Evolutionary conservation across 768 basidiomycete genomes (phyloP), one percentile per base, ranked within the genome.

Genomic region (Tricholomella constricta): DNA sequence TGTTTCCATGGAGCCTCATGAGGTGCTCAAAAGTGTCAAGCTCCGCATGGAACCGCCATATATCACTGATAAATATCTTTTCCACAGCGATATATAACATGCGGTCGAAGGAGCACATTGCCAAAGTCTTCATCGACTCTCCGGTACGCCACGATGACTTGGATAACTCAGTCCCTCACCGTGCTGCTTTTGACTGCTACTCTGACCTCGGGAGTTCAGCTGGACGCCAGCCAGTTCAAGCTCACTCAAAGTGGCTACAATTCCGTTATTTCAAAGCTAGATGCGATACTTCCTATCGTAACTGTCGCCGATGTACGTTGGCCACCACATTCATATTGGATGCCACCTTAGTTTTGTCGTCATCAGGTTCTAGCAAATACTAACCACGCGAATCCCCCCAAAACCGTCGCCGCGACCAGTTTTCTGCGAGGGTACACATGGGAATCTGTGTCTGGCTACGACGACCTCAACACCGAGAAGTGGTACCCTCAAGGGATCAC

Each of bases 211-310:
- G 48, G 48, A 3, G 48, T 27, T 19, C 8, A 37, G 17, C 36
- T 49, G 8, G 26, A 41, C 27, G 38, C 36, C 15, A 38, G 3
- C 15, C 11, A 49, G 19, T 49, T 49, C 38, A 49, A 40, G 78
- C 67, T 87, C 84, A 58, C 84, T 2, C 45, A 57, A 37, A 57
- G 56, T 25, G 45, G 40, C 31, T 40, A 23, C 12, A 57, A 53
- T 19, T 22, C 42, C 22, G 52, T 52, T 9, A 57, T 57, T 31
- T 27, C 42, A 15, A 43, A 42, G 32, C 38, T 57, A 8, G 56
- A 57, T 31, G 38, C 43, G 5, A 53, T 53, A 17, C 48, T 57
- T 12, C 56, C 56, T 4, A 53, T 57, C 15, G 46, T 53, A 31
- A 53, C 42, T 5, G 56, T 57, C 17, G 26, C 56, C 23, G 20